Evolutionary conservation across 371 early-diverging fungal species (phyloP).

Genomic region (Actinomortierella wolfii): DNA sequence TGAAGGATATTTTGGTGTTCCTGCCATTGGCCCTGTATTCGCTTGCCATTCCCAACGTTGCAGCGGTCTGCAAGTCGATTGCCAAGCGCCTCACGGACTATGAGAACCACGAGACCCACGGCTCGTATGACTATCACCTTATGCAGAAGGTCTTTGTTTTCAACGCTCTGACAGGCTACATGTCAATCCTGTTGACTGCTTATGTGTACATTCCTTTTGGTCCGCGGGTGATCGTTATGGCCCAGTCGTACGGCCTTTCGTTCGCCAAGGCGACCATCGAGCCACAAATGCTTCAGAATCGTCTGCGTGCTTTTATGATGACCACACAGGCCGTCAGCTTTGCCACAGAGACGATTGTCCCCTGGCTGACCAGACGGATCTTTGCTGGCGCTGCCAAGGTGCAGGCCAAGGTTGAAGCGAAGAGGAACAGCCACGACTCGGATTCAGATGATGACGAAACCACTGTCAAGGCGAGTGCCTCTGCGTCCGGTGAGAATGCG

Average conservation of each 20-base stretch:
- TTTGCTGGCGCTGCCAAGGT: slow-evolving; percentile 51
- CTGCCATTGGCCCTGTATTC: slow-evolving; percentile 78
- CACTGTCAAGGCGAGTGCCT: slow-evolving; percentile 5
- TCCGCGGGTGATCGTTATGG: slow-evolving; percentile 29
- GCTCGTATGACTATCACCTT: slow-evolving; percentile 70
- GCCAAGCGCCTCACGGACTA: slow-evolving; percentile 70
- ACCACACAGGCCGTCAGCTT: slow-evolving; percentile 84
- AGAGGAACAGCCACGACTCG: slow-evolving; percentile 6
- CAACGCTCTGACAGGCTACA: slow-evolving; percentile 80
- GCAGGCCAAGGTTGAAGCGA: slow-evolving; percentile 20
- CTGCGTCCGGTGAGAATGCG: slow-evolving; percentile 32
- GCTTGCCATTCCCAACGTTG: slow-evolving; percentile 74
- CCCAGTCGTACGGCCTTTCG: slow-evolving; percentile 35
- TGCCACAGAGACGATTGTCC: slow-evolving; percentile 74
- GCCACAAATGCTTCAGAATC: slow-evolving; percentile 64
- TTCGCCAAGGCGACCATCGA: slow-evolving; percentile 53
- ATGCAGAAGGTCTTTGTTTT: slow-evolving; percentile 87
- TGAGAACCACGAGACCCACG: slow-evolving; percentile 84
- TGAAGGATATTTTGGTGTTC: slow-evolving; percentile 56
- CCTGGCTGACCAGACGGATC: slow-evolving; percentile 58
- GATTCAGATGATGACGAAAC: slow-evolving; percentile 9
- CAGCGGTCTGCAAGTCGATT: slow-evolving; percentile 66
- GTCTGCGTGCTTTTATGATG: slow-evolving; percentile 79
- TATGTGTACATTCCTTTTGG: slow-evolving; percentile 84
- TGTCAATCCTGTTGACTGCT: slow-evolving; percentile 83